Base-by-base conservation (phyloP, 768 basidiomycete species). In the Trametes villosa region DNA sequence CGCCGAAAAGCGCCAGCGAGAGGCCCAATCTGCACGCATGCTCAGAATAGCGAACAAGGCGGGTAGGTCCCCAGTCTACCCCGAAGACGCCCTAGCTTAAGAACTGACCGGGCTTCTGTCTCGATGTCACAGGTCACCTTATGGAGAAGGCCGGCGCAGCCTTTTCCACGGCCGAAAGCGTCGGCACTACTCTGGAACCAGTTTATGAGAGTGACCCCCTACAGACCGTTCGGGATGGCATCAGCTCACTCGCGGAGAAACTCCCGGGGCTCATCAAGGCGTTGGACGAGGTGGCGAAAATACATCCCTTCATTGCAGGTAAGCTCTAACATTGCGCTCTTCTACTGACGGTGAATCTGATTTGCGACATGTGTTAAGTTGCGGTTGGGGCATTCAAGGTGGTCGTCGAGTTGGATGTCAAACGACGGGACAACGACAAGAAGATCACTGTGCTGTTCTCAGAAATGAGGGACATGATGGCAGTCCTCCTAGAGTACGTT, bases 401-500 rank as follows among this genome's bases (percentile, higher is more conserved):
- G 0, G 81, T 81, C 6, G 74, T 82, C 27, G 76, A 77, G 18
- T 70, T 85, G 33, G 82, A 84, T 51, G 54, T 79, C 53, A 79
- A 78, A 3, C 72, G 83, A 27, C 71, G 79, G 24, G 81, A 82
- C 27, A 85, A 86, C 53, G 79, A 85, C 55, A 77, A 75, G 56
- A 83, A 81, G 60, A 75, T 84, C 9, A 59, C 78, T 2, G 70
- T 75, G 5, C 71, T 86, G 5, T 79, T 80, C 36, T 66, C 79
- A 9, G 77, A 81, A 60, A 85, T 85, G 82, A 76, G 74, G 59
- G 76, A 83, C 41, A 76, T 81, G 74, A 81, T 85, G 77, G 56
- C 67, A 15, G 73, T 74, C 2, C 75, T 84, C 20, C 72, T 82
- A 79, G 52, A 9, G 80, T 67, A 8, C 11, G 1, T 64, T n/a